Percentiles rank a stretch among this genome's conserved stretches.
Conservation (phyloP, 2,329 filamentous ascomycete species). For the Raffaelea ambrosiae region DNA sequence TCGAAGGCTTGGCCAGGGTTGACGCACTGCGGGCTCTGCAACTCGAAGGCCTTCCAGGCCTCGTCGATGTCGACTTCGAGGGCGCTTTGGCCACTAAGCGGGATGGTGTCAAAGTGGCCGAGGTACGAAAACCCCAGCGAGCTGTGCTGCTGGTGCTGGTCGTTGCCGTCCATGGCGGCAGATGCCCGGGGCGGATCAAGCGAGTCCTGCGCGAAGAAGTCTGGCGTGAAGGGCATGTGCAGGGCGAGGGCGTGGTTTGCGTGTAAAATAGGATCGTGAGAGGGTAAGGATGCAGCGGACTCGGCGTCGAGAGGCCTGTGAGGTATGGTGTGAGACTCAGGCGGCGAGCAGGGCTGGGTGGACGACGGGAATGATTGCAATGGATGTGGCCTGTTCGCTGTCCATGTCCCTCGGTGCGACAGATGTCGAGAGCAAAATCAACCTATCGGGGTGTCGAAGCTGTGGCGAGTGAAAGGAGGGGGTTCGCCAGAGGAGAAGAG, state of each 20-base stretch:
- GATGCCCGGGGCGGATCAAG: too few relatives aligned
- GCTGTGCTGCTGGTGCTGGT: conserved; percentile 6
- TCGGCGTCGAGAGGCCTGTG: too few relatives aligned
- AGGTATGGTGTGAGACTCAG: too few relatives aligned
- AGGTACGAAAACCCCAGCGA: conserved; percentile 8
- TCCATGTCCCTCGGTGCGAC: too few relatives aligned
- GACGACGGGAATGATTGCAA: too few relatives aligned
- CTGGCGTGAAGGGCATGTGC: too few relatives aligned
- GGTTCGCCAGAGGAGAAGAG: not conserved
- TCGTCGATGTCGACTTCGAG: conserved; percentile 9
- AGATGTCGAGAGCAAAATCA: not conserved
- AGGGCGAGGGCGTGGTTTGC: not conserved
- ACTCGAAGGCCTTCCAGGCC: conserved; percentile 10
- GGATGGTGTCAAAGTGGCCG: conserved; percentile 6
- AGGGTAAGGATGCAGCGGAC: not conserved
- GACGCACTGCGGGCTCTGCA: conserved; percentile 11
- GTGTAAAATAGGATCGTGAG: too few relatives aligned
- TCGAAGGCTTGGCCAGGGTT: conserved; percentile 4
- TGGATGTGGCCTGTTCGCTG: too few relatives aligned
- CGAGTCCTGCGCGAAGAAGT: too few relatives aligned
- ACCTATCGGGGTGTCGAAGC: not conserved
- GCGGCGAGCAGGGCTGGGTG: too few relatives aligned
- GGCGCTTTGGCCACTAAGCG: conserved; percentile 1
- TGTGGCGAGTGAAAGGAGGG: not conserved
- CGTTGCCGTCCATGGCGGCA: conserved; percentile 7